A percentile compares a stretch with the other conserved stretches of the same genome.
Conservation (phyloP, 73 alveolate species). For the Tetrahymena borealis region DNA sequence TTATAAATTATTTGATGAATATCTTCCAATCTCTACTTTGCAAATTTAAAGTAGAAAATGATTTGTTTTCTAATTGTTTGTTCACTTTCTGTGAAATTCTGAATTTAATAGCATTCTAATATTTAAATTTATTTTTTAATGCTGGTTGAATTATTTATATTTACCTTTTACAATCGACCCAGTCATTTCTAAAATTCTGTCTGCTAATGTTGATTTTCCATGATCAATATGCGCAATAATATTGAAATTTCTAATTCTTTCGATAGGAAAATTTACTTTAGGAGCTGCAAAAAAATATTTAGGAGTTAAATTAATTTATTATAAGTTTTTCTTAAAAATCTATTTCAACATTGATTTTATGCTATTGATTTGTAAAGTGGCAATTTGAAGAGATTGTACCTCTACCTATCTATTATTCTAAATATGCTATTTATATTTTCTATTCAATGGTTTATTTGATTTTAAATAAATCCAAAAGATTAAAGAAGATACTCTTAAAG, state of each 20-base stretch:
- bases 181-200: constrained; percentile 28
- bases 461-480: too few relatives aligned
- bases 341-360: not conserved
- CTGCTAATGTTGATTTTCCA: constrained; percentile 72
- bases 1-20: not conserved
- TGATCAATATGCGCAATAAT: constrained; percentile 93
- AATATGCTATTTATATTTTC: too few relatives aligned
- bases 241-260: constrained; percentile 67
- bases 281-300: not conserved
- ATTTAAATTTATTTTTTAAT: too few relatives aligned
- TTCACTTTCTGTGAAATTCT: too few relatives aligned
- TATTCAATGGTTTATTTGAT: not conserved
- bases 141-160: too few relatives aligned
- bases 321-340: not conserved
- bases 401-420: not conserved
- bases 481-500: not conserved
- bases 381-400: not conserved
- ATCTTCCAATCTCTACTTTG: not conserved
- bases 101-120: too few relatives aligned
- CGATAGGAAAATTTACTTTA: not conserved
- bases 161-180: constrained; percentile 19
- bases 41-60: too few relatives aligned
- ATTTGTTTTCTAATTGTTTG: too few relatives aligned
- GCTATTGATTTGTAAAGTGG: not conserved
- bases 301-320: not conserved